Evolutionary conservation across 2,329 filamentous ascomycete species (phyloP).

Genomic region (Fonsecaea pedrosoi): DNA sequence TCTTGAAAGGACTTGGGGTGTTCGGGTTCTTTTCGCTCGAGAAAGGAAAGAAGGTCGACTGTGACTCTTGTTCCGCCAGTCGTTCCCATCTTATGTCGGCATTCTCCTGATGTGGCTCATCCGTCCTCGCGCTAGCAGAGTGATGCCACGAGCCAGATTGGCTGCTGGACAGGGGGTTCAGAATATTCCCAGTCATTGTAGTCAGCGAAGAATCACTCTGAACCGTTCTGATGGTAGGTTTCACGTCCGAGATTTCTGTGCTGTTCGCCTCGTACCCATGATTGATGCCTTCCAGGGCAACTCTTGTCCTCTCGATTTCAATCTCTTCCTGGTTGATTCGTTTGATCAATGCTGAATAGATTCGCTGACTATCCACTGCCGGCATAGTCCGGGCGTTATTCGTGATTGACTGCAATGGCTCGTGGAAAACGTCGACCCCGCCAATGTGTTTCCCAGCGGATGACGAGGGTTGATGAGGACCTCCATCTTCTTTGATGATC

Average conservation of each 20-base stretch:
- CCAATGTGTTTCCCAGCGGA: constrained; percentile 41
- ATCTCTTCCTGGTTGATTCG: constrained; percentile 46
- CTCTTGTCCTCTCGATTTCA: constrained; percentile 36
- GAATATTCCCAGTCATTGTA: constrained; percentile 15
- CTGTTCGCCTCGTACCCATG: constrained; percentile 9
- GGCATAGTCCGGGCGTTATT: constrained; percentile 30
- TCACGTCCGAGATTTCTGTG: not conserved
- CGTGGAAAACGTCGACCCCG: constrained; percentile 43
- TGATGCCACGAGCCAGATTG: constrained; percentile 20
- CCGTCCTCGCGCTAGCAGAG: constrained; percentile 1
- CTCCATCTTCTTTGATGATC: constrained; percentile 53
- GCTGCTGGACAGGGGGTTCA: constrained; percentile 14
- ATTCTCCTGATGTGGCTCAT: constrained; percentile 20
- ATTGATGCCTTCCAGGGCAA: constrained; percentile 30
- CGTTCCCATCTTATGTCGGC: constrained; percentile 22
- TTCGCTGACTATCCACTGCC: constrained; percentile 48
- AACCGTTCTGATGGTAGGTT: constrained; percentile 29
- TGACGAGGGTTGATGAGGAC: constrained; percentile 42
- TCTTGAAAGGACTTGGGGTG: constrained; percentile 34
- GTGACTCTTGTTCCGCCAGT: constrained; percentile 29
- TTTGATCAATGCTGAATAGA: constrained; percentile 54
- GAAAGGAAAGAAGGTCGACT: constrained; percentile 37
- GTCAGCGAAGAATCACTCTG: constrained; percentile 29
- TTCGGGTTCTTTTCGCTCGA: constrained; percentile 27
- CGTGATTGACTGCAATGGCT: constrained; percentile 40